These are phyloP conservation scores for Tetracentron sinense DNA, from an alignment of 164 flowering plant genomes.

Conservation along the genomic window DNA sequence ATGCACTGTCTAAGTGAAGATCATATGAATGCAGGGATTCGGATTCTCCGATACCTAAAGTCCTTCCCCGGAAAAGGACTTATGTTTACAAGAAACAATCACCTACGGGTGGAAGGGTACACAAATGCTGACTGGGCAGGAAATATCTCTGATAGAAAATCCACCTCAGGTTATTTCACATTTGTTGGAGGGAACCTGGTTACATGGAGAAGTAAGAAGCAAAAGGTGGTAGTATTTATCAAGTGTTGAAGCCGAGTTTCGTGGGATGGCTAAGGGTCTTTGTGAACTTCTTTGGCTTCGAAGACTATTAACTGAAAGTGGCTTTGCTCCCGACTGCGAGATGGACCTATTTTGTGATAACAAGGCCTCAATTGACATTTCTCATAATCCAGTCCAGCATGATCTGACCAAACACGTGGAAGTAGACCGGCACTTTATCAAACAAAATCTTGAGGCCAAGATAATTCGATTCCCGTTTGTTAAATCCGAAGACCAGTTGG, in stretches of 20 bases:
- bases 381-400: background rate
- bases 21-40: background rate
- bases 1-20: background rate
- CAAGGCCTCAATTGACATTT: constrained; percentile 3
- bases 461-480: constrained; percentile 8
- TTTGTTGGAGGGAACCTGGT: background rate
- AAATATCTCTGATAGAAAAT: background rate
- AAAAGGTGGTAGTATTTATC: background rate
- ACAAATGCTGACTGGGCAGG: background rate
- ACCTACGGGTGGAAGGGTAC: constrained; percentile 3
- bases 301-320: constrained; percentile 6
- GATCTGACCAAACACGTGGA: background rate
- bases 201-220: background rate
- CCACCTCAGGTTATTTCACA: background rate
- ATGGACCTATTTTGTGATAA: constrained; percentile 13
- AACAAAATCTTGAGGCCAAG: constrained; percentile 13
- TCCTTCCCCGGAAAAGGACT: constrained; percentile 3
- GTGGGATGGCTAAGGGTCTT: constrained; percentile 16
- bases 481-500: background rate
- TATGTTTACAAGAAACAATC: constrained; percentile 6
- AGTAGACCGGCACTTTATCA: constrained; percentile 1
- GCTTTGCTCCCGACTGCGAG: constrained; percentile 2
- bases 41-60: constrained; percentile 4
- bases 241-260: background rate
- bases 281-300: constrained; percentile 12